Evolutionary conservation across 1,284 basidiomycete genomes (phyloP).

Genomic region (Testicularia cyperi): DNA sequence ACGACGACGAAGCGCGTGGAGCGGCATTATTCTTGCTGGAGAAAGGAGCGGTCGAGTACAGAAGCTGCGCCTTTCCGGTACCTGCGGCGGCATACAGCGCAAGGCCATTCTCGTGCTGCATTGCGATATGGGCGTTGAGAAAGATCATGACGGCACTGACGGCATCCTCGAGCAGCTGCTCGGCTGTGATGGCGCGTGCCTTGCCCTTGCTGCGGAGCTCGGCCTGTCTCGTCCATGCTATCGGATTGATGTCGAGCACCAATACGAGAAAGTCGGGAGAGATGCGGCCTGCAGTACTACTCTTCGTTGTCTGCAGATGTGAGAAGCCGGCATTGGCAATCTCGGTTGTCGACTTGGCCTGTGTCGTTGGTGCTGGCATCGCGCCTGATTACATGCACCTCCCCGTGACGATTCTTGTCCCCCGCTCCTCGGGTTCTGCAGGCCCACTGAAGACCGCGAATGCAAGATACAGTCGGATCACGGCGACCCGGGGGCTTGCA

Average conservation of each 20-base stretch:
- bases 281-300: conserved; percentile 6
- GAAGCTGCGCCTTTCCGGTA: conserved; percentile 27
- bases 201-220: conserved; percentile 17
- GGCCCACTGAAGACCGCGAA: too few relatives aligned
- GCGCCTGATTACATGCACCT: too few relatives aligned
- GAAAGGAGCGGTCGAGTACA: conserved; percentile 43
- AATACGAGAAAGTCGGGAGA: conserved; percentile 54
- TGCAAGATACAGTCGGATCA: too few relatives aligned
- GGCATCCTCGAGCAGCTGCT: conserved; percentile 40
- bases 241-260: conserved; percentile 51
- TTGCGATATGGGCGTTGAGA: conserved; percentile 86
- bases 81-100: conserved; percentile 82
- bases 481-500: too few relatives aligned
- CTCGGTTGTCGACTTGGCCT: conserved; percentile 30
- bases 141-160: conserved; percentile 73
- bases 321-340: conserved; percentile 36
- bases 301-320: conserved; percentile 24
- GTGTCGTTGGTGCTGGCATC: conserved; percentile 22
- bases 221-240: conserved; percentile 36
- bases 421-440: too few relatives aligned
- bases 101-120: conserved; percentile 85
- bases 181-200: conserved; percentile 3
- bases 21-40: conserved; percentile 7
- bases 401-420: too few relatives aligned
- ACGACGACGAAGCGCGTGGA: not conserved